Evolutionary conservation across 2,329 filamentous ascomycete species (phyloP).

Genomic region (Penicillium sp.): DNA sequence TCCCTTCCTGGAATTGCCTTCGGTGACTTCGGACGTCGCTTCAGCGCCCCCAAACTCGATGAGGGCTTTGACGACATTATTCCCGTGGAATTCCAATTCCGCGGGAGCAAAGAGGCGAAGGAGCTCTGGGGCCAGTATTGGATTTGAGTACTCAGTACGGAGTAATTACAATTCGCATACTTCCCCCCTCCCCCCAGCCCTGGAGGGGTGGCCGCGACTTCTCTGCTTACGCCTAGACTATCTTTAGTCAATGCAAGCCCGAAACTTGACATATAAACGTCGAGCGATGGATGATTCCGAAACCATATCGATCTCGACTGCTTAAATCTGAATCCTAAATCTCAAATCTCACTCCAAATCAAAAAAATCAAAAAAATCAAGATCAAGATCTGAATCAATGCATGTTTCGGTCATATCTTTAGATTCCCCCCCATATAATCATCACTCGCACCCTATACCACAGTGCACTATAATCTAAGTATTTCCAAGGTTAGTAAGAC

Average conservation of each 20-base stretch:
- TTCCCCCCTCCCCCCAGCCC: too few species aligned
- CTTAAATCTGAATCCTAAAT: not conserved
- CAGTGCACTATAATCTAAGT: not conserved
- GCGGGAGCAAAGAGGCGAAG: constrained; percentile 68
- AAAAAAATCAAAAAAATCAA: too few species aligned
- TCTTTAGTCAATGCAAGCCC: not conserved
- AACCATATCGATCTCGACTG: constrained; percentile 1
- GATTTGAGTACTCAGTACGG: constrained; percentile 51
- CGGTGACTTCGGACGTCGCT: constrained; percentile 70
- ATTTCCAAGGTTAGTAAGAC: not conserved
- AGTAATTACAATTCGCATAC: too few species aligned
- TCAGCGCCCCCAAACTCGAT: constrained; percentile 66
- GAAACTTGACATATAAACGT: not conserved
- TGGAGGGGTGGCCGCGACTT: not conserved
- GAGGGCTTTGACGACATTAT: constrained; percentile 86
- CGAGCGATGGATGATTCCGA: not conserved
- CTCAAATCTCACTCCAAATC: too few species aligned
- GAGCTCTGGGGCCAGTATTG: constrained; percentile 76
- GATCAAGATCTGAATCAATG: not conserved
- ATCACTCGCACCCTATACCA: not conserved
- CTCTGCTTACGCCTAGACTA: not conserved
- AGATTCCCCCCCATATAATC: not conserved
- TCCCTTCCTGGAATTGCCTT: constrained; percentile 80
- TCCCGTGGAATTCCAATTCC: constrained; percentile 73
- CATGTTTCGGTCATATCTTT: constrained; percentile 2